Evolutionary conservation across 169 alveolate genomes (phyloP), one percentile per base, ranked within the genome.

Genomic region (Plasmodium gonderi): DNA sequence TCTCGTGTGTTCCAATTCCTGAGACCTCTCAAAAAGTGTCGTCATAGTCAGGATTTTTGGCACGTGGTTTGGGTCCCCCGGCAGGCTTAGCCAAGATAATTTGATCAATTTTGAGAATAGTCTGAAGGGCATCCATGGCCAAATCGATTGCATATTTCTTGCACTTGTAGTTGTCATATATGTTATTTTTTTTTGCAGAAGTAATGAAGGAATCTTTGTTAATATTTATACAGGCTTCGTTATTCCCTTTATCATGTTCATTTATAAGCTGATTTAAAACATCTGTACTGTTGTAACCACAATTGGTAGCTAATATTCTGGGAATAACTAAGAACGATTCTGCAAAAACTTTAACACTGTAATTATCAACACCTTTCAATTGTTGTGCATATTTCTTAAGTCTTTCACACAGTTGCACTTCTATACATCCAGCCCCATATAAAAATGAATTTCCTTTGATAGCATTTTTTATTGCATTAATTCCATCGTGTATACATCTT

Each of bases 71-170:
- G 33, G 99, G 99, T 17, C 99, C 99, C 36, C 99, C 99, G 17
- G 99, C 99, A 14, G 99, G 99, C 91, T 99, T 98, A 75, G 99
- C 99, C 98, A 99, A 98, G 85, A 99, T 98, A 77, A 99, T 98
- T 94, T 98, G 99, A 96, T 99, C 99, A 40, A 99, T 99, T 90
- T 98, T 98, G 5, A 99, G 97, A 54, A 99, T 97, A 7, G 99
- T 99, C 90, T 98, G 95, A 3, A 98, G 99, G 14, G 99, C 99
- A 91, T 99, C 99, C 68, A 98, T 96, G 40, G 99, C 99, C 44
- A 98, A 97, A 77, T 97, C 98, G 82, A 98, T 96, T 29, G 99
- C 99, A 98, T 99, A 98, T 87, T 95, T 93, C 95, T 99, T 98
- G 67, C 98, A 97, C 90, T 96, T 98, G 92, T 97, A 92, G 95